Conservation (phyloP, 768 basidiomycete species). For the Kwoniella botswanensis region DNA sequence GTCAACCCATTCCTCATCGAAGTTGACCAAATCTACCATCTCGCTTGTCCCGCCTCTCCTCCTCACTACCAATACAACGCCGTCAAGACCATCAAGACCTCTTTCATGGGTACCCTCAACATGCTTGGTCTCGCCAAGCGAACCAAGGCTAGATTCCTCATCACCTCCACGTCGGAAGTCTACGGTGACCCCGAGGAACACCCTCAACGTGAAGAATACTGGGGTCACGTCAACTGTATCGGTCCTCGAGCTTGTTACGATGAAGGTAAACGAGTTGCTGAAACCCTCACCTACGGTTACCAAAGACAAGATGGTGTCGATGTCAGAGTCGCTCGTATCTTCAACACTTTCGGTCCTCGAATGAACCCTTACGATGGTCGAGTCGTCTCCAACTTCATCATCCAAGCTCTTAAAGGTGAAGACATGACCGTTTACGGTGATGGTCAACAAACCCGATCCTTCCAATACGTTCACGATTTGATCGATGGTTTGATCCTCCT, state of each 20-base stretch:
- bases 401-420: conserved; percentile 93
- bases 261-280: conserved; percentile 98
- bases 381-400: conserved; percentile 98
- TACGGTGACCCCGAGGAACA: conserved; percentile 99
- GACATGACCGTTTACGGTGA: conserved; percentile 98
- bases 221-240: conserved; percentile 98
- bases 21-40: conserved; percentile 98
- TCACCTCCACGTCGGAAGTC: conserved; percentile 95
- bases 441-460: conserved; percentile 89
- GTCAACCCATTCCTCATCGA: conserved; percentile 98
- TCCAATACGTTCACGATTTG: conserved; percentile 94
- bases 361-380: conserved; percentile 96
- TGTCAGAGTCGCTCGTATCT: conserved; percentile 95
- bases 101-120: conserved; percentile 96
- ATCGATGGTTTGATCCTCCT: conserved; percentile 71
- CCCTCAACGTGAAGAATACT: conserved; percentile 94
- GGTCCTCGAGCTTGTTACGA: conserved; percentile 99
- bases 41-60: conserved; percentile 96
- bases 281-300: conserved; percentile 96
- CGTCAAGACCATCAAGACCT: conserved; percentile 97
- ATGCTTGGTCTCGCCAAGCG: conserved; percentile 99
- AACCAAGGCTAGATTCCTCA: conserved; percentile 94
- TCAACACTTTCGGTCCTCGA: conserved; percentile 67
- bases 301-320: conserved; percentile 93
- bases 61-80: conserved; percentile 98